Evolutionary conservation across 495 filamentous ascomycete genomes (phyloP).

Genomic region (Tuber brumale): DNA sequence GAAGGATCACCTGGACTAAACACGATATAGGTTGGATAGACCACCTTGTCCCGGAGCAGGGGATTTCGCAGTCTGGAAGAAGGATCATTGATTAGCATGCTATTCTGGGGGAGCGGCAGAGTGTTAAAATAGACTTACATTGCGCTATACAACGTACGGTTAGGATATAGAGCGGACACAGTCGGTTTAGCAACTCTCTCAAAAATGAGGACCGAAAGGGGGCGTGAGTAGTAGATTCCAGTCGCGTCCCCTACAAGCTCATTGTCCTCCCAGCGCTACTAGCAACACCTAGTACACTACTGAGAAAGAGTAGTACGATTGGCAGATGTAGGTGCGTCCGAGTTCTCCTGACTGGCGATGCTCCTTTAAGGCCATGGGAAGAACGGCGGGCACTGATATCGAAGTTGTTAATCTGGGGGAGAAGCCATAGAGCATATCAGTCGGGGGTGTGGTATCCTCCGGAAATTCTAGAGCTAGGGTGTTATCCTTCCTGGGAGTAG

Average conservation of each 20-base stretch:
- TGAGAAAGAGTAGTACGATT: conserved; percentile 7
- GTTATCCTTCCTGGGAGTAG: conserved; percentile 3
- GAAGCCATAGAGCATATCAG: background rate
- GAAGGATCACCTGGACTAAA: conserved; percentile 12
- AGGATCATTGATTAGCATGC: background rate
- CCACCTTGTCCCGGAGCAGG: conserved; percentile 2
- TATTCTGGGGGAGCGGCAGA: no score
- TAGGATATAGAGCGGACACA: conserved; percentile 10
- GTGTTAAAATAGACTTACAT: background rate
- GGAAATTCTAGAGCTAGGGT: background rate
- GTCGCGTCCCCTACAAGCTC: background rate
- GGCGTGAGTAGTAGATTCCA: conserved; percentile 7
- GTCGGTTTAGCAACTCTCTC: conserved; percentile 9
- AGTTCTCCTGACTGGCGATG: background rate
- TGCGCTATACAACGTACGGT: background rate
- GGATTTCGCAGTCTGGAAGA: background rate
- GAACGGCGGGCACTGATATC: background rate
- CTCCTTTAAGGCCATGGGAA: conserved; percentile 2
- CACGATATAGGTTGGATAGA: conserved; percentile 13
- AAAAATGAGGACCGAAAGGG: background rate
- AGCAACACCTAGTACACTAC: background rate
- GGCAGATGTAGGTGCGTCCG: background rate
- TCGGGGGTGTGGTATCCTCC: background rate
- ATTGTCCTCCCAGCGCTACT: background rate
- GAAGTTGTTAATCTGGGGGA: background rate